Base-by-base conservation (phyloP, 2,329 filamentous ascomycete genomes). In the Rutstroemia sp. region DNA sequence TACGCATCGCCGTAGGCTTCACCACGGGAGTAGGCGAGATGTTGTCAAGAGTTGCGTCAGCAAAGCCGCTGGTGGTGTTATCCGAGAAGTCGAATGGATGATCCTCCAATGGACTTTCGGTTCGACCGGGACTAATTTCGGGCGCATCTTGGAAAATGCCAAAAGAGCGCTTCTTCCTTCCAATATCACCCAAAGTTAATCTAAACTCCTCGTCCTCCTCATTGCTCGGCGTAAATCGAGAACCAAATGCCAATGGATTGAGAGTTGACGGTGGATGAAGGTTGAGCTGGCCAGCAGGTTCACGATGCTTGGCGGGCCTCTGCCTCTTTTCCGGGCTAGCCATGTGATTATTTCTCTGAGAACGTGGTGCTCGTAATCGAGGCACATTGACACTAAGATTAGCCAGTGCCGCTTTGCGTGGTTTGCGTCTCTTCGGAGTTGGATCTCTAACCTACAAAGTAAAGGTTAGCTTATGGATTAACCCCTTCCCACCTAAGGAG, bases 191-290 rank as follows among this genome's bases (percentile, higher is more conserved):
- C 30, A 66, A 34, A 2, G 66, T 68, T 54, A 69, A 46, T 57
- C 60, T 59, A 55, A 69, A 67, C 45, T 70, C 67, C 52, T 69
- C 67, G 18, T 67, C 59, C 50, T 70, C 67, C 7, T 70, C 67
- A 12, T 57, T 52, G 34, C 56, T 66, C 39, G 65, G 62, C 41
- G 60, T 53, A 49, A 64, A 63, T 50, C 54, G 30, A 27, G 55
- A 49, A 56, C 58, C 61, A 27, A 62, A 58, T 23, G 59, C 60
- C 18, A 66, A 58, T 16, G 63, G 63, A 52, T 67, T 67, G n/a
- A 63, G 57, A 30, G 51, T 55, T 42, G 61, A 60, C 39, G 58
- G 27, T 38, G 61, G 59, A 37, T 59, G 19, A 25, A 58, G 54
- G 5, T 59, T 19, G n/a, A 58, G 50, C 18, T 59, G 52, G 18